Percentiles rank a stretch among this genome's conserved stretches.
These are phyloP conservation scores for Silybum marianum DNA, from an alignment of 129 eudicot species.

Conservation along the genomic window DNA sequence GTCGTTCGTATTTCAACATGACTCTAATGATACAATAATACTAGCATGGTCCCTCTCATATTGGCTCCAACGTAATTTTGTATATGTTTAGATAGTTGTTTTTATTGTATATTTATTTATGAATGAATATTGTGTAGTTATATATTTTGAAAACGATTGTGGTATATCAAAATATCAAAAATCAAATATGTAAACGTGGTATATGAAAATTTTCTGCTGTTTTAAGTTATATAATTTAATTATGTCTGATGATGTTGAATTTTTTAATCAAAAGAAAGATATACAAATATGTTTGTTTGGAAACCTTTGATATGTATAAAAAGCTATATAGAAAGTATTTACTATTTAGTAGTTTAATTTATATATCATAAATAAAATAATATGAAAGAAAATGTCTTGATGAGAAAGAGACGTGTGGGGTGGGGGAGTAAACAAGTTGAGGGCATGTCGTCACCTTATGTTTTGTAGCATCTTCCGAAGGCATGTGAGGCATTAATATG, in stretches of 20 bases:
- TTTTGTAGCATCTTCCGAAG: constrained; percentile 41
- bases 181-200: not conserved
- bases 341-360: too few species aligned
- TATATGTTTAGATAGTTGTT: not conserved
- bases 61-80: not conserved
- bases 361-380: too few species aligned
- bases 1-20: not conserved
- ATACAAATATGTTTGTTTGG: too few species aligned
- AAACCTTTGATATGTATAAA: too few species aligned
- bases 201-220: not conserved
- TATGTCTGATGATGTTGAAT: not conserved
- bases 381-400: not conserved
- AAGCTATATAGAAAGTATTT: too few species aligned
- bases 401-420: constrained; percentile 21
- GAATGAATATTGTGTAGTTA: not conserved
- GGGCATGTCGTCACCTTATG: constrained; percentile 48
- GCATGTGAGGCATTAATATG: constrained; percentile 45
- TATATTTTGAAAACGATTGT: not conserved
- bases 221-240: not conserved
- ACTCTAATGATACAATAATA: not conserved
- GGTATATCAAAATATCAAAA: not conserved
- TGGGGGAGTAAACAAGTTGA: constrained; percentile 7
- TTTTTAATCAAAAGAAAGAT: not conserved
- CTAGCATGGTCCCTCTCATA: not conserved
- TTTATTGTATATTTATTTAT: not conserved